These are phyloP conservation scores for Stylosanthes scabra DNA, from an alignment of 331 rosid genomes.

Conservation along the genomic window DNA sequence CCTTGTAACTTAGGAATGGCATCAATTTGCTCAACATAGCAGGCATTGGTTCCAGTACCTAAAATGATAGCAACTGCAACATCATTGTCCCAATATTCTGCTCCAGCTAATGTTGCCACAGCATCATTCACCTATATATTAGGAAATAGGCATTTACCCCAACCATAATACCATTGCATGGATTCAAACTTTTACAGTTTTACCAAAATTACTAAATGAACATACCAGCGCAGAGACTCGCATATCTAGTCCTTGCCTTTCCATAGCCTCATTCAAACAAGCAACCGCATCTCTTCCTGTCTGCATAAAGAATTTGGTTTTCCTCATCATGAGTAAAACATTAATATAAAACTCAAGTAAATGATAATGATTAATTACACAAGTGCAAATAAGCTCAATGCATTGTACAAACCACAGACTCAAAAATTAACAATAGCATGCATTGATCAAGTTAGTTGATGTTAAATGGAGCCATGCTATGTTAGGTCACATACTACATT, in stretches of 20 bases:
- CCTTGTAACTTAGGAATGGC: slow-evolving; percentile 76
- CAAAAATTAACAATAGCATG: neutral
- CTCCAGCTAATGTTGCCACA: slow-evolving; percentile 95
- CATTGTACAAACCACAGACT: neutral
- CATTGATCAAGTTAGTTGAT: neutral
- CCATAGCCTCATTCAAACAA: slow-evolving; percentile 90
- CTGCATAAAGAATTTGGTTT: slow-evolving; percentile 51
- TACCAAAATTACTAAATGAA: slow-evolving; percentile 13
- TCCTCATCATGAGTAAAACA: slow-evolving; percentile 30
- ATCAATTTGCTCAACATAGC: slow-evolving; percentile 75
- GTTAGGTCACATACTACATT: neutral
- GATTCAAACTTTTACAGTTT: neutral
- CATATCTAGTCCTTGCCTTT: slow-evolving; percentile 82
- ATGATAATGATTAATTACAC: slow-evolving; percentile 13
- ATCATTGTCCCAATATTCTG: slow-evolving; percentile 85
- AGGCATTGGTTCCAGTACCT: slow-evolving; percentile 98
- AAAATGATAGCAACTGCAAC: slow-evolving; percentile 88
- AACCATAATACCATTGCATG: slow-evolving; percentile 4
- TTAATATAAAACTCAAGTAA: slow-evolving; percentile 17
- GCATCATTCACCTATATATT: slow-evolving; percentile 76
- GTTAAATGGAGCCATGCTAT: neutral
- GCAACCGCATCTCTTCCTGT: slow-evolving; percentile 93
- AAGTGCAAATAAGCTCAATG: neutral
- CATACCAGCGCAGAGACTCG: slow-evolving; percentile 92
- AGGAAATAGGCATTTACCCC: slow-evolving; percentile 10